Base-by-base conservation (phyloP, 78 protist species). In the Cavenderia fasciculata region DNA sequence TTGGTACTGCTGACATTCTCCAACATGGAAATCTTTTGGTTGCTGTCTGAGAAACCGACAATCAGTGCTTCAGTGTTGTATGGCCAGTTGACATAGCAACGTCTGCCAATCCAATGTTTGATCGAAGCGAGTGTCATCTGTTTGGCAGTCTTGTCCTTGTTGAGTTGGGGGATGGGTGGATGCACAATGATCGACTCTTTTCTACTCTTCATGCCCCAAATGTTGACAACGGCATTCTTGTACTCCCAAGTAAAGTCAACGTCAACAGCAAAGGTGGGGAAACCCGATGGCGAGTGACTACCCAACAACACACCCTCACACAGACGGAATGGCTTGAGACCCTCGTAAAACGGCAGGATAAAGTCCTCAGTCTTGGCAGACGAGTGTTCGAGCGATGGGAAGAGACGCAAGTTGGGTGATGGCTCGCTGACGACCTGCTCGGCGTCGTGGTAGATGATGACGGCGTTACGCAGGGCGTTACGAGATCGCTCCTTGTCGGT, bases 31-130 rank as follows among this genome's bases (percentile, higher is more conserved):
- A 82, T 25, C 29, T 61, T 43, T 23, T 70, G 76, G n/a, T 82
- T 46, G 0, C 43, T 29, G 8, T 56, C 44, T 19, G 90, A 82
- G 70, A 82, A 82, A 38, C 66, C 85, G 29, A 87, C 40, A 5
- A 87, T 77, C 25, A 41, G 56, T 19, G 77, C 93, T 31, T 87
- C 93, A 31, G 25, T 77, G 52, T 68, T 70, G 11, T 87, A 87
- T 8, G 93, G 93, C 78, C 84, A 87, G 34, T 74, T 70, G 23
- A 74, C 85, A 29, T 87, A 71, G 34, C 79, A 75, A 40, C 59
- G n/a, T 34, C 44, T 74, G 19, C 86, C 86, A 27, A 87, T 62
- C n/a, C 62, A 41, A 6, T 52, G n/a, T 36, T 51, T 47, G 19
- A 70, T 19, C 25, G 29, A 21, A 25, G 16, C 2, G 59, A 62